Base-by-base conservation (phyloP, 2,329 filamentous ascomycete genomes). In the Fusarium xyrophilum region DNA sequence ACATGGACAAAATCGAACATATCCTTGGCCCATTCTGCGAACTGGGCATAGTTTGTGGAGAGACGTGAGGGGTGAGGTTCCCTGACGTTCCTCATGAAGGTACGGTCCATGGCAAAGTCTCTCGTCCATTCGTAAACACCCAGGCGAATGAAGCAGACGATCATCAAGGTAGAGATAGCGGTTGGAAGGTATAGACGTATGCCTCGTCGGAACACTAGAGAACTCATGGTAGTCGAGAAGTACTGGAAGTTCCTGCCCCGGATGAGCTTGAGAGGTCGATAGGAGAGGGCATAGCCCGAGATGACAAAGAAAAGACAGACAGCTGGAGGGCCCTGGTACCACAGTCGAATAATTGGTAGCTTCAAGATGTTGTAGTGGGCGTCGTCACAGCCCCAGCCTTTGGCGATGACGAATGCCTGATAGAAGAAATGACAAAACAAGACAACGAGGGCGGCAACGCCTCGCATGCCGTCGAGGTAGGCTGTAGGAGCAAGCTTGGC, bases 291-390 rank as follows among this genome's bases (percentile, higher is more conserved):
- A 75, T 88, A 89, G 23, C 87, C 87, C 1, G 85, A 87, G 44
- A 89, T 85, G 71, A 88, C 83, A 73, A 88, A 89, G 79, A 89
- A 89, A 67, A 88, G 77, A 75, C 83, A 85, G 39, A 89, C 86
- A 69, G 85, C 86, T 0, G 85, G 82, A 6, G 84, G 85, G 2
- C 85, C 86, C 53, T 84, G 83, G 72, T 84, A 88, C 60, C 84
- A 79, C 7, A 88, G 77, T 17, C 86, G 80, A 21, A 88, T 56
- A 63, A 88, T 81, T 11, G 86, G 86, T 3, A 88, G 79, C 71
- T 85, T 83, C 67, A 86, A 78, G 47, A 84, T 60, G 57, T 82
- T 71, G 71, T 81, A 80, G 76, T 85, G 82, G 63, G 75, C 75
- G 27, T 80, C 75, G 46, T 78, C 77, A 55, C 76, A 79, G 40